A percentile compares a stretch with the other conserved stretches of the same genome.
These are phyloP conservation scores for Aspergillus ruber DNA, from an alignment of 2,329 filamentous ascomycete genomes.

Conservation along the genomic window DNA sequence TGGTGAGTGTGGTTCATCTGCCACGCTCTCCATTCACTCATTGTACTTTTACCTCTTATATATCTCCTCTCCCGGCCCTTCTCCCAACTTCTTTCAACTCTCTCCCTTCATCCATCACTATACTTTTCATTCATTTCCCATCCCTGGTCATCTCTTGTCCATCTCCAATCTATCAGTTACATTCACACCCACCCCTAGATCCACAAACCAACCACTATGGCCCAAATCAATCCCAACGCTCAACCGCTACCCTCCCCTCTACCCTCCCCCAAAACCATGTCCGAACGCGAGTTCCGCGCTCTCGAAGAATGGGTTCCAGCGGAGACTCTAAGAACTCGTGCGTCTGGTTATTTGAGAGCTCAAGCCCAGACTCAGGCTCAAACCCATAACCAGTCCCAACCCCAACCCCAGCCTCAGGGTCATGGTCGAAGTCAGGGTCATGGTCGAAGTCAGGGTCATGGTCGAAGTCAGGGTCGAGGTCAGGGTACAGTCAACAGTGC, in stretches of 20 bases:
- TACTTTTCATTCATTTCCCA: no score
- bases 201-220: not conserved
- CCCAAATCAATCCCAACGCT: not conserved
- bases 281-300: conserved; percentile 6
- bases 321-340: conserved; percentile 1
- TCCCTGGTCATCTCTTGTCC: no score
- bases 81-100: no score
- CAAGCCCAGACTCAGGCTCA: not conserved
- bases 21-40: not conserved
- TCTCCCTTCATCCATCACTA: no score
- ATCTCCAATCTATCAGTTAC: no score
- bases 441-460: not conserved
- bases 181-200: no score
- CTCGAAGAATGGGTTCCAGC: conserved; percentile 11
- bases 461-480: not conserved
- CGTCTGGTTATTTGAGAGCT: not conserved
- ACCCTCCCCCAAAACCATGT: conserved; percentile 1
- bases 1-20: not conserved
- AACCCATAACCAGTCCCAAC: not conserved
- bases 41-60: not conserved
- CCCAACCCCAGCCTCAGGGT: not conserved
- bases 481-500: not conserved
- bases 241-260: not conserved
- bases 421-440: not conserved
- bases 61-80: not conserved